These are phyloP conservation scores for Dorcoceras hygrometricum DNA, from an alignment of 257 asterid genomes.

Conservation along the genomic window DNA sequence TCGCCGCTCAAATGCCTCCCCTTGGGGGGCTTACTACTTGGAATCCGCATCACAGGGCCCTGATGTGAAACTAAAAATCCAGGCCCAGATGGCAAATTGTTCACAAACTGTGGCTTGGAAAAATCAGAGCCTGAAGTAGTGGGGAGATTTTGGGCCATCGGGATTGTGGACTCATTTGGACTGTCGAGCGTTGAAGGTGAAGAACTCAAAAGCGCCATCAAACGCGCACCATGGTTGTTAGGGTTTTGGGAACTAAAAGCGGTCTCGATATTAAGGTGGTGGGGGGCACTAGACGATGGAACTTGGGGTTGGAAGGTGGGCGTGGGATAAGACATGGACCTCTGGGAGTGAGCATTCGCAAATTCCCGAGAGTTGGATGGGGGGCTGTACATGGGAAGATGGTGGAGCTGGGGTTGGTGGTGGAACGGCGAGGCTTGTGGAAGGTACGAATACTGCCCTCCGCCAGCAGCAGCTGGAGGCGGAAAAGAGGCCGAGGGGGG, in stretches of 20 bases:
- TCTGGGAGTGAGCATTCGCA: conserved; percentile 58
- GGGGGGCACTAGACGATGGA: conserved; percentile 25
- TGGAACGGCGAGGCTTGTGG: conserved; percentile 54
- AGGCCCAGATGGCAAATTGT: conserved; percentile 38
- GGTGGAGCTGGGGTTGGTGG: conserved; percentile 44
- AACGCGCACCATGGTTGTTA: conserved; percentile 62
- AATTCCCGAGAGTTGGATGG: conserved; percentile 39
- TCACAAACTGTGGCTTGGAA: conserved; percentile 30
- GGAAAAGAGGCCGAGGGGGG: conserved; percentile 40
- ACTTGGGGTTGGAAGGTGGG: conserved; percentile 47
- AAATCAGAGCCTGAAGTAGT: conserved; percentile 65
- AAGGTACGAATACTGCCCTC: conserved; percentile 45
- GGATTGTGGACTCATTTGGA: conserved; percentile 39
- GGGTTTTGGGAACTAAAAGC: conserved; percentile 43
- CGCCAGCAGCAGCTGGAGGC: conserved; percentile 45
- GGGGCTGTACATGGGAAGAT: conserved; percentile 33
- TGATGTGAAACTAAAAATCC: conserved; percentile 45
- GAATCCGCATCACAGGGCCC: conserved; percentile 68
- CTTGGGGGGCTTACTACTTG: conserved; percentile 84
- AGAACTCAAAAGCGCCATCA: conserved; percentile 92
- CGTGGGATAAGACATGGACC: conserved; percentile 78
- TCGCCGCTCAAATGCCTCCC: conserved; percentile 85
- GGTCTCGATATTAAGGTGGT: conserved; percentile 39
- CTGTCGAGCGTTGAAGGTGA: conserved; percentile 49
- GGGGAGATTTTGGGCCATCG: conserved; percentile 47